Evolutionary conservation across 495 filamentous ascomycete species (phyloP).

Genomic region (Aspergillus biplanus): DNA sequence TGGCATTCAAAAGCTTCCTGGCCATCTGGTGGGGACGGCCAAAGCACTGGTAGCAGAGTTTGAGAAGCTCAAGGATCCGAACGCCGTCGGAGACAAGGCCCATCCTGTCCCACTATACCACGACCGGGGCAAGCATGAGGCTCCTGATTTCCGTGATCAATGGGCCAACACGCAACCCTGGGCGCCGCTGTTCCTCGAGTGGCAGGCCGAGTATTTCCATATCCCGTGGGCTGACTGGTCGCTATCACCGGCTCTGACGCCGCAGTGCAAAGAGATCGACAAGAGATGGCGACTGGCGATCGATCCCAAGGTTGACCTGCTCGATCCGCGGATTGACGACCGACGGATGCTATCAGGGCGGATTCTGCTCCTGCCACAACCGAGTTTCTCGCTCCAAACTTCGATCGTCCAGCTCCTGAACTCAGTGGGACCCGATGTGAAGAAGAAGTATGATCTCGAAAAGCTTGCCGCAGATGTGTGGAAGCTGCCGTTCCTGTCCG

Average conservation of each 20-base stretch:
- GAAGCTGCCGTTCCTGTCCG: constrained; percentile 39
- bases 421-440: constrained; percentile 20
- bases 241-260: constrained; percentile 6
- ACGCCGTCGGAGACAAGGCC: neutral
- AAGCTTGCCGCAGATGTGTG: constrained; percentile 19
- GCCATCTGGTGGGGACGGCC: constrained; percentile 14
- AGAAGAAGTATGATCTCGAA: neutral
- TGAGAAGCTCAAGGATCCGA: constrained; percentile 6
- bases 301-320: neutral
- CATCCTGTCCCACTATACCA: neutral
- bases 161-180: constrained; percentile 52
- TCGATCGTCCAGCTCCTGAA: constrained; percentile 39
- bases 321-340: constrained; percentile 23
- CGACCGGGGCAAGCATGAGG: neutral
- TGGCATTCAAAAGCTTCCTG: constrained; percentile 3
- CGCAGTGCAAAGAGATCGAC: neutral
- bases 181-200: constrained; percentile 56
- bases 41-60: constrained; percentile 28
- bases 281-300: neutral
- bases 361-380: constrained; percentile 49
- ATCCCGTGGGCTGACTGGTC: constrained; percentile 39
- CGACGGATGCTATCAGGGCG: constrained; percentile 39
- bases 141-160: constrained; percentile 29
- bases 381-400: constrained; percentile 38
- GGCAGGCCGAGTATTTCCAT: constrained; percentile 57